These are phyloP conservation scores for Ogataea pilisensis DNA, from an alignment of 805 yeast species.

Conservation along the genomic window DNA sequence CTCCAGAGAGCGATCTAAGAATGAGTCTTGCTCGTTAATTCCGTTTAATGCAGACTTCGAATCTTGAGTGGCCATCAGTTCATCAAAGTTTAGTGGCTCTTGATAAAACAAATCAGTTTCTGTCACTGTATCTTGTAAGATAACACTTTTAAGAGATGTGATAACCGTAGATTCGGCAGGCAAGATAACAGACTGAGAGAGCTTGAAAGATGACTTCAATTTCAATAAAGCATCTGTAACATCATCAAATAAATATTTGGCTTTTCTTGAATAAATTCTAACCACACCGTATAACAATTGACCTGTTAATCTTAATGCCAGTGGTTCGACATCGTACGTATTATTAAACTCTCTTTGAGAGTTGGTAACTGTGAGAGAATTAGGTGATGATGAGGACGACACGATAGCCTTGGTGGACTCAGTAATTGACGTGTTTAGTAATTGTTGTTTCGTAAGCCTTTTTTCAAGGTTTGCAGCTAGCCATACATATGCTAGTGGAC, in stretches of 20 bases:
- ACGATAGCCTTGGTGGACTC: constrained; percentile 66
- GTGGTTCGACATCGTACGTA: constrained; percentile 40
- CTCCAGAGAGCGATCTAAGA: constrained; percentile 59
- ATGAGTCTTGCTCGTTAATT: constrained; percentile 18
- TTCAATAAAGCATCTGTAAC: constrained; percentile 71
- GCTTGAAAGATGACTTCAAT: constrained; percentile 61
- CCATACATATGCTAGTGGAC: constrained; percentile 90
- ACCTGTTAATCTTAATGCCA: constrained; percentile 79
- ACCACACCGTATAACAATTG: constrained; percentile 85
- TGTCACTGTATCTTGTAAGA: constrained; percentile 74
- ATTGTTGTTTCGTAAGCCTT: constrained; percentile 66
- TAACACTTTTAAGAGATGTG: constrained; percentile 53
- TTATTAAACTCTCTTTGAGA: constrained; percentile 12
- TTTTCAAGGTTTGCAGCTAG: constrained; percentile 85
- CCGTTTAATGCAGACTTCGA: constrained; percentile 7
- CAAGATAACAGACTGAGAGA: constrained; percentile 48
- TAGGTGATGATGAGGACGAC: constrained; percentile 36
- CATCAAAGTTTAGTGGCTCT: constrained; percentile 49
- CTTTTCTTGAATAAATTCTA: constrained; percentile 78
- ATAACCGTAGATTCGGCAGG: constrained; percentile 59
- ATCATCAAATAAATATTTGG: constrained; percentile 78
- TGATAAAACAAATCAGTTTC: constrained; percentile 69
- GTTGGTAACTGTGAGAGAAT: constrained; percentile 6
- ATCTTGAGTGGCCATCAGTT: constrained; percentile 20
- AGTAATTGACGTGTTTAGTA: constrained; percentile 65